A percentile compares a stretch with the other conserved stretches of the same genome.
These are phyloP conservation scores for Colletotrichum camelliae DNA, from an alignment of 2,329 filamentous ascomycete species.

Conservation along the genomic window DNA sequence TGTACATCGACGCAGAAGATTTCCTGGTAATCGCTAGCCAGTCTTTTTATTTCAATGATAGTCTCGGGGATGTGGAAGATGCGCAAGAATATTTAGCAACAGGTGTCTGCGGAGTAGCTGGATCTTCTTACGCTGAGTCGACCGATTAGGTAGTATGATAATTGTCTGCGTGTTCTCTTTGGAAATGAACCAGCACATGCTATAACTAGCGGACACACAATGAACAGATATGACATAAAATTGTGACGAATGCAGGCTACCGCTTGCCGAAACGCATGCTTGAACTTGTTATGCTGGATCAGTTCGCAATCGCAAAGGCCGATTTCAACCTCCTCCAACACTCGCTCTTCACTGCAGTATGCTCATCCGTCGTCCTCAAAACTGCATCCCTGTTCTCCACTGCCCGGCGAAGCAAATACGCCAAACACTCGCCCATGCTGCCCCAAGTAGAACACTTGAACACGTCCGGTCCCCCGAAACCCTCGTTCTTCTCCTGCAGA, in stretches of 20 bases:
- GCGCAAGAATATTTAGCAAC: not conserved
- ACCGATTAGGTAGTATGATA: not conserved
- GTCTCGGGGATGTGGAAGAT: not conserved
- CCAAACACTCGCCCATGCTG: conserved; percentile 41
- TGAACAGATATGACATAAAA: not conserved
- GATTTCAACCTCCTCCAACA: conserved; percentile 33
- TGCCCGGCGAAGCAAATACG: conserved; percentile 40
- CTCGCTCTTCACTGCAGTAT: conserved; percentile 33
- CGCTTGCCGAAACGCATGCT: not conserved
- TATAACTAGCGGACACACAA: not conserved
- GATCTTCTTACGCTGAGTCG: not conserved
- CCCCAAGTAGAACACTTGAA: conserved; percentile 48
- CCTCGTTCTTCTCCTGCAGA: conserved; percentile 39
- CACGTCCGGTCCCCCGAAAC: conserved; percentile 31
- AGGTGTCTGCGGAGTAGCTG: not conserved
- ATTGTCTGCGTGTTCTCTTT: not conserved
- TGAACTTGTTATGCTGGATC: not conserved
- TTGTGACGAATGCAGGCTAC: not conserved
- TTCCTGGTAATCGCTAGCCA: not conserved
- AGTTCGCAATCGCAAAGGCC: not conserved
- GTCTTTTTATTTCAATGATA: not conserved
- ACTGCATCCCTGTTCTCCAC: conserved; percentile 41
- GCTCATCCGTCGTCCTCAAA: conserved; percentile 34
- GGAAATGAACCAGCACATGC: not conserved
- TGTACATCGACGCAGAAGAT: not conserved